Evolutionary conservation across 2,329 filamentous ascomycete species (phyloP).

Genomic region (Cordyceps pruinosa): DNA sequence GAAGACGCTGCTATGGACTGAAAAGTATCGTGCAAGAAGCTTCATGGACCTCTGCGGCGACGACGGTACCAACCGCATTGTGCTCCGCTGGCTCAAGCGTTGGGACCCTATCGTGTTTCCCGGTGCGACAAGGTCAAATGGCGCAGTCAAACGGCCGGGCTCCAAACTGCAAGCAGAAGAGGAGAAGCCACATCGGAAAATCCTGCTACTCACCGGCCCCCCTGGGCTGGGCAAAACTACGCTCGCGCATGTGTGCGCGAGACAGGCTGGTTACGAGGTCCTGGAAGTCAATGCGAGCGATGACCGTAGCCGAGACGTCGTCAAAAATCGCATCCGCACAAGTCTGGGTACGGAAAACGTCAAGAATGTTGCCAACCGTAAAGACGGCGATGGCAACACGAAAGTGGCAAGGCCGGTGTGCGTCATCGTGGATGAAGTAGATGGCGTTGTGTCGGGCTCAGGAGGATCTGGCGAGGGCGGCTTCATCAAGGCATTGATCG

Average conservation of each 20-base stretch:
- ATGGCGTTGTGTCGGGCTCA: conserved; percentile 81
- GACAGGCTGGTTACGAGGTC: conserved; percentile 91
- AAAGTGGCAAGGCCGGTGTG: conserved; percentile 83
- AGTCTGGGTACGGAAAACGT: conserved; percentile 93
- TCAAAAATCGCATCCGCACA: conserved; percentile 84
- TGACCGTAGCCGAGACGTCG: conserved; percentile 81
- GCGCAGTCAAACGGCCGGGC: conserved; percentile 36
- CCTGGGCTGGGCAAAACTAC: conserved; percentile 95
- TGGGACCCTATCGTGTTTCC: conserved; percentile 96
- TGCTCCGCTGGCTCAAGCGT: conserved; percentile 85
- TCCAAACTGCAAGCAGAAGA: conserved; percentile 45
- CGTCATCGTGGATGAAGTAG: conserved; percentile 92
- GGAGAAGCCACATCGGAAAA: conserved; percentile 76
- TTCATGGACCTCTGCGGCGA: conserved; percentile 94
- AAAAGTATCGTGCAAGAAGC: conserved; percentile 88
- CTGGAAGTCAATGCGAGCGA: conserved; percentile 98
- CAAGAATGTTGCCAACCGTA: conserved; percentile 60
- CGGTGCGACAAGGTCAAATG: conserved; percentile 55
- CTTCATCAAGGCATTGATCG: conserved; percentile 90
- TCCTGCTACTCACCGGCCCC: conserved; percentile 82
- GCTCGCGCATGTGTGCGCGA: conserved; percentile 89
- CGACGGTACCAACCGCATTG: conserved; percentile 83
- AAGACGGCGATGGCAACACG: conserved; percentile 46
- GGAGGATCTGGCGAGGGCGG: conserved; percentile 78
- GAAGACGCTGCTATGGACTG: conserved; percentile 74